Conservation (phyloP, 106 monocot species). For the Cymbidium sinense region DNA sequence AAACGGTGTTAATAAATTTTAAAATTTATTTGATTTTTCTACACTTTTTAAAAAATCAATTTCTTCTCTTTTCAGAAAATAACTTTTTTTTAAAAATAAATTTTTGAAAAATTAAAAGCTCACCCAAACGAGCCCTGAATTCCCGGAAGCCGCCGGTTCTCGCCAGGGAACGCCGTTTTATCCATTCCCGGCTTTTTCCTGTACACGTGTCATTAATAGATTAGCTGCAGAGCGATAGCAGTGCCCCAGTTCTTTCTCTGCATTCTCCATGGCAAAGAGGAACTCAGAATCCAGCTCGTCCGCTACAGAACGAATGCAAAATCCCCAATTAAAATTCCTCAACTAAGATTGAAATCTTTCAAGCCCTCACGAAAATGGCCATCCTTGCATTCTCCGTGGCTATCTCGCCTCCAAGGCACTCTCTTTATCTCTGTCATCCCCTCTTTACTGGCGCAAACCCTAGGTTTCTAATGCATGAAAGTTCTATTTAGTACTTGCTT, state of each 20-base stretch:
- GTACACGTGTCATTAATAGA: neutral
- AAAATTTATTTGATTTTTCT: too few species aligned
- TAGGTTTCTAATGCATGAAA: neutral
- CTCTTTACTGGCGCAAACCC: neutral
- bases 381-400: constrained; percentile 23
- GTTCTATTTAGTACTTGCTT: neutral
- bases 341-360: neutral
- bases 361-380: constrained; percentile 14
- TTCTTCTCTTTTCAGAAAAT: too few species aligned
- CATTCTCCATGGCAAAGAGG: neutral
- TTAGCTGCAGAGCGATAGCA: neutral
- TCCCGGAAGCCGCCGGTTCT: too few species aligned
- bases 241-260: neutral
- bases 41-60: too few species aligned
- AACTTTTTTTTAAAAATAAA: too few species aligned
- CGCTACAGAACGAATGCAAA: neutral
- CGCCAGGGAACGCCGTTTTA: neutral
- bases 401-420: constrained; percentile 14
- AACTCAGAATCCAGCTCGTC: neutral
- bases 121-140: too few species aligned
- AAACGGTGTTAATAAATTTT: too few species aligned
- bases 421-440: neutral
- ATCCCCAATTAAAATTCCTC: neutral
- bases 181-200: neutral
- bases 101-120: too few species aligned